Percentiles rank a stretch among this genome's conserved stretches.
Conservation (phyloP, 345 rosid species). For the Sapria himalayana region DNA sequence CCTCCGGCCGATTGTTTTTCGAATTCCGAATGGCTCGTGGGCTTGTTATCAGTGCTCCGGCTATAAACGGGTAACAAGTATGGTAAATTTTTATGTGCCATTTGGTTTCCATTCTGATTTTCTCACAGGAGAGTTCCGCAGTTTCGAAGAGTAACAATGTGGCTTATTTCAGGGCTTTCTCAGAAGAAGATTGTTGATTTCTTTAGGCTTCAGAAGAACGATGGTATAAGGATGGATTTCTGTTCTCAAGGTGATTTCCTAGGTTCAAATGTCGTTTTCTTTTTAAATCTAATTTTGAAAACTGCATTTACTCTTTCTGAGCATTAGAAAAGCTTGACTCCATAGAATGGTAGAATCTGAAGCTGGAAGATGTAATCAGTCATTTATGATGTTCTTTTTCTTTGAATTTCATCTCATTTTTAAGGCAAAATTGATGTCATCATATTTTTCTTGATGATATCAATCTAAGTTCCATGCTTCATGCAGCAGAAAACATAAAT, state of each 20-base stretch:
- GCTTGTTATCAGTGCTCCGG: slow-evolving; percentile 48
- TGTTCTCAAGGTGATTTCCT: slow-evolving; percentile 29
- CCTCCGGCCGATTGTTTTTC: slow-evolving; percentile 58
- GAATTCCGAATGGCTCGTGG: slow-evolving; percentile 74
- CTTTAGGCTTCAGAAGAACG: slow-evolving; percentile 44
- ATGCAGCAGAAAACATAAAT: no score
- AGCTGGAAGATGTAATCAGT: no score
- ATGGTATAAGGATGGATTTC: slow-evolving; percentile 12
- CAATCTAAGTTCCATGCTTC: no score
- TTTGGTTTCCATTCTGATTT: slow-evolving; percentile 6
- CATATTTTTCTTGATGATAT: neutral
- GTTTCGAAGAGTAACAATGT: slow-evolving; percentile 5
- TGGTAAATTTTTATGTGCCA: slow-evolving; percentile 10
- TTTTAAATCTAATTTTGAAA: no score
- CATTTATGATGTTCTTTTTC: no score
- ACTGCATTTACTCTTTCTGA: no score
- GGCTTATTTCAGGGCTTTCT: slow-evolving; percentile 32
- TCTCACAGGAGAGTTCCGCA: neutral
- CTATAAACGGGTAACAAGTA: slow-evolving; percentile 66
- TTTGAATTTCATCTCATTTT: neutral
- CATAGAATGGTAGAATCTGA: no score
- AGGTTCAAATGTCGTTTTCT: no score
- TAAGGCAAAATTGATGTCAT: neutral
- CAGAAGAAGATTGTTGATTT: slow-evolving; percentile 72
- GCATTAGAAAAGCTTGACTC: no score